Evolutionary conservation across 2,329 filamentous ascomycete genomes (phyloP), one percentile per base, ranked within the genome.

Genomic region (Raffaelea ambrosiae): DNA sequence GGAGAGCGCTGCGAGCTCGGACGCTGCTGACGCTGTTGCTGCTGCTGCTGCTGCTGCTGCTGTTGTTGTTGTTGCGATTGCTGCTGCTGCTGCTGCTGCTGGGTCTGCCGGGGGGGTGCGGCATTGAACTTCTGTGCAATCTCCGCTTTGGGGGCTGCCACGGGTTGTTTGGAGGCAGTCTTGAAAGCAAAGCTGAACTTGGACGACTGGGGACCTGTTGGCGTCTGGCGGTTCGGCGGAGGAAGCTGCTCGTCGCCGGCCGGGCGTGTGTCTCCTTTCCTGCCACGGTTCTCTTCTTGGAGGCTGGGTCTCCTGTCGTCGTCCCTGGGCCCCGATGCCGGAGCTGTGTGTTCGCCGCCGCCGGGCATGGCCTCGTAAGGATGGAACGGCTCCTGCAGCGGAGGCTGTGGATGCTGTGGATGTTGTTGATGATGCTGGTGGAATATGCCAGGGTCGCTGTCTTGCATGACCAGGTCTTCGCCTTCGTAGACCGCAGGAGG

Each of bases 111-210:
- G 18, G 29, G 40, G 19, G 82, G 72, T 3, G 75, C 72, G 20
- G 81, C 78, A 60, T 85, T 91, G 48, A 84, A 75, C 56, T 83
- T 83, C 54, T 80, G 77, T 0, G 80, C 82, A 46, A 84, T 84
- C 54, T 84, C 80, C 3, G 75, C 77, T 53, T 83, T 82, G 3
- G 79, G 79, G 13, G 72, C 70, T 9, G 79, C 67, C 14, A 77
- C 67, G 2, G 73, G 65, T 8, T 73, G 68, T 55, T 83, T 83
- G 11, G 73, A 75, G 39, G 84, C 77, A 10, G 83, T 77, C 62
- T 96, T 96, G 65, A 97, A 88, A 1, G 89, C 88, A 63, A 97
- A 97, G 62, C 88, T 94, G 59, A 96, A 94, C 66, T 91, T 93
- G 40, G 81, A n/a, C n/a, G n/a, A 66, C 31, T 73, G 71, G n/a